A percentile compares a stretch with the other conserved stretches of the same genome.
phyloP scores from a whole-genome alignment of 768 basidiomycete species.

The Agaricus subrufescens region DNA sequence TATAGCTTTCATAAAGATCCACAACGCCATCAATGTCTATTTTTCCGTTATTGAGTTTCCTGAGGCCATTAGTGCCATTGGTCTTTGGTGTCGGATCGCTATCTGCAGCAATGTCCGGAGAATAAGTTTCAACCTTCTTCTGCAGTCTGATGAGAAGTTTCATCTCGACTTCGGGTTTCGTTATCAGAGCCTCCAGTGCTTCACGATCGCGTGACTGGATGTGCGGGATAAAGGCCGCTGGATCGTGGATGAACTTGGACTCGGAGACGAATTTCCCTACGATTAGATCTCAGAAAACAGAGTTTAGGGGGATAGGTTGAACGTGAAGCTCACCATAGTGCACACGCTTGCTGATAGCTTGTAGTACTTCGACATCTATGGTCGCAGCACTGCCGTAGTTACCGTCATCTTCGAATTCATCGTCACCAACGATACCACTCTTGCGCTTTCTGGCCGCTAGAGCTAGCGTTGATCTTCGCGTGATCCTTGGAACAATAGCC shows the following conservation, averaged over 20 bases:
- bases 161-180: conserved; percentile 94
- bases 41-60: conserved; percentile 44
- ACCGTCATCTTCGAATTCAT: conserved; percentile 86
- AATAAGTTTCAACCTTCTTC: conserved; percentile 79
- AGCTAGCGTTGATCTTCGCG: conserved; percentile 61
- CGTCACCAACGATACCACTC: conserved; percentile 59
- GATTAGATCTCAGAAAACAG: background rate
- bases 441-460: conserved; percentile 64
- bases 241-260: conserved; percentile 88
- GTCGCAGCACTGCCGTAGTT: conserved; percentile 97
- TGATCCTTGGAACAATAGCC: conserved; percentile 86
- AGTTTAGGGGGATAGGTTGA: conserved; percentile 1
- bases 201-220: conserved; percentile 75
- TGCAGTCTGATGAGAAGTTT: conserved; percentile 77
- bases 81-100: conserved; percentile 28
- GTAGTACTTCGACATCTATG: conserved; percentile 93
- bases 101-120: conserved; percentile 77
- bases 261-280: conserved; percentile 98
- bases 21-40: conserved; percentile 94
- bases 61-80: conserved; percentile 32
- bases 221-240: conserved; percentile 87
- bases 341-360: conserved; percentile 95
- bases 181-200: conserved; percentile 82
- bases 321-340: conserved; percentile 74
- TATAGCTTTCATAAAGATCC: conserved; percentile 88